phyloP scores from a whole-genome alignment of 345 rosid species.

The Eucalyptus microcorys region DNA sequence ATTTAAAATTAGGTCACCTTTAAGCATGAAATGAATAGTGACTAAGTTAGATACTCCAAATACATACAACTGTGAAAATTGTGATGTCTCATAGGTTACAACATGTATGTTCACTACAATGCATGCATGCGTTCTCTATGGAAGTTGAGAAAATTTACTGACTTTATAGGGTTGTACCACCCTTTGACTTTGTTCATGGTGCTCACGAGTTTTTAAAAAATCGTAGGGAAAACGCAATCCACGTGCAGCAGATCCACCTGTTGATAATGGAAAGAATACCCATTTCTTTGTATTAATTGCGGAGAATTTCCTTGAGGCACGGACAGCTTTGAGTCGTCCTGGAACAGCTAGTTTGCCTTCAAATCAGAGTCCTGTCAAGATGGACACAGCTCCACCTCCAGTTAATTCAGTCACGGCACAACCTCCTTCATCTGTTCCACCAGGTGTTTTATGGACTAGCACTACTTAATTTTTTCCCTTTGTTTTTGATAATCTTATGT shows the following conservation, averaged over 20 bases:
- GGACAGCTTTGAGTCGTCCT: constrained; percentile 70
- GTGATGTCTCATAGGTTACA: not conserved
- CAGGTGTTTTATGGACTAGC: constrained; percentile 30
- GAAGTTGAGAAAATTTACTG: not conserved
- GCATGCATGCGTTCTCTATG: not conserved
- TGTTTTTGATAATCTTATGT: not conserved
- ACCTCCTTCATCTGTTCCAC: constrained; percentile 41
- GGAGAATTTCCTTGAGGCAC: constrained; percentile 85
- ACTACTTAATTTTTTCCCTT: not conserved
- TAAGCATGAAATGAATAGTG: not conserved
- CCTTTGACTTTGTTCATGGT: not conserved
- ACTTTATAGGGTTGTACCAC: not conserved
- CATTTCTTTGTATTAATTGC: constrained; percentile 82
- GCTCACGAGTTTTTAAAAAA: constrained; percentile 3
- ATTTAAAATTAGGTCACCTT: not conserved
- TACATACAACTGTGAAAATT: not conserved
- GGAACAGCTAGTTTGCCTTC: constrained; percentile 53
- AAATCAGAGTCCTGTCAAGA: constrained; percentile 67
- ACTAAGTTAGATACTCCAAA: not conserved
- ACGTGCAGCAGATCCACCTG: constrained; percentile 50
- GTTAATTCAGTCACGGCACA: constrained; percentile 56
- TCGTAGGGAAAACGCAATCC: constrained; percentile 73
- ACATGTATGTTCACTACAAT: not conserved
- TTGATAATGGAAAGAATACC: constrained; percentile 58
- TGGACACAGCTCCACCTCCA: constrained; percentile 67